phyloP scores from a whole-genome alignment of 495 filamentous ascomycete genomes.

The Aspergillus affinis region DNA sequence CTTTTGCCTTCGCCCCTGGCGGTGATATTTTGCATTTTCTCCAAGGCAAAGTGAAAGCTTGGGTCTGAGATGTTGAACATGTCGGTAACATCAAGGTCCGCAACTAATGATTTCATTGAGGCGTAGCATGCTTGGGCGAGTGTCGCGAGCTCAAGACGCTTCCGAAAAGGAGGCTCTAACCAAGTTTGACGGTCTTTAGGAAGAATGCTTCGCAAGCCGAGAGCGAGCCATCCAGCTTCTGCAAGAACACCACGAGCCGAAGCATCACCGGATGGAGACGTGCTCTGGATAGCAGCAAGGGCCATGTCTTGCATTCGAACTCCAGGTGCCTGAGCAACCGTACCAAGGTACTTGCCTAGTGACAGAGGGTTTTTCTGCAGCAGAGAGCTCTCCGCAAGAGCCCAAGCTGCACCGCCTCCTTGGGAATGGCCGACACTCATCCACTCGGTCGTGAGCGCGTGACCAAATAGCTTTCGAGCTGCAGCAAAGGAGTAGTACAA shows the following conservation, averaged over 20 bases:
- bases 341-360: slow-evolving; percentile 37
- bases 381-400: slow-evolving; percentile 36
- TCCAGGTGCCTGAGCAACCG: slow-evolving; percentile 38
- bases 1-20: slow-evolving; percentile 1
- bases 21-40: slow-evolving; percentile 1
- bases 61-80: background rate
- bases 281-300: background rate
- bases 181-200: background rate
- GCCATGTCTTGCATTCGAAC: slow-evolving; percentile 11
- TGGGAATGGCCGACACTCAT: slow-evolving; percentile 49
- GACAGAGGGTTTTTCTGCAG: background rate
- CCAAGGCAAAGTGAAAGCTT: background rate
- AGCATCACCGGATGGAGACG: background rate
- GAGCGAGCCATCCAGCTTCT: background rate
- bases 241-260: background rate
- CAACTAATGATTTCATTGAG: background rate
- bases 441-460: slow-evolving; percentile 31
- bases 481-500: slow-evolving; percentile 43
- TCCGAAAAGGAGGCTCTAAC: background rate
- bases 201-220: background rate
- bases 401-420: slow-evolving; percentile 48
- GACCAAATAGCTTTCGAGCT: slow-evolving; percentile 37
- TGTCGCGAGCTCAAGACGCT: background rate
- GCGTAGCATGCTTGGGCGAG: background rate
- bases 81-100: background rate